phyloP scores from a whole-genome alignment of 2,329 filamentous ascomycete genomes.

The Fusarium pseudograminearum region DNA sequence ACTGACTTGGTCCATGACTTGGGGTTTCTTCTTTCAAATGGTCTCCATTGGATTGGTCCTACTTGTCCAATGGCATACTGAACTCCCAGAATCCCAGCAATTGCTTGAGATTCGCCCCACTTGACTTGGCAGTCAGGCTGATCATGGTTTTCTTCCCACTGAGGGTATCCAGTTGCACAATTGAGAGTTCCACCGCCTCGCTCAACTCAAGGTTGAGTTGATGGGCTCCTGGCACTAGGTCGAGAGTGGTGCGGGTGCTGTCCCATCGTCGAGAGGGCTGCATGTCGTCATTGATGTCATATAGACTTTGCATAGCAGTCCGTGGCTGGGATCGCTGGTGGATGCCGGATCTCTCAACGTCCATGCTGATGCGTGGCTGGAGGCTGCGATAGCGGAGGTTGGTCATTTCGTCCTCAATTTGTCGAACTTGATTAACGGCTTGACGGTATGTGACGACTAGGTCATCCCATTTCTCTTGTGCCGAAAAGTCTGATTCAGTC shows the following conservation, averaged over 20 bases:
- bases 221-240: not conserved
- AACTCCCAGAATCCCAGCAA: conserved; percentile 12
- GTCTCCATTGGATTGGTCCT: fast-evolving
- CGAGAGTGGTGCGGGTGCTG: not conserved
- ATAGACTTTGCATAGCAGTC: fast-evolving
- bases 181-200: not conserved
- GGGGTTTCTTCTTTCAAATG: not conserved
- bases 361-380: not conserved
- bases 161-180: not conserved
- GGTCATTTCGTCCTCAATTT: conserved; percentile 3
- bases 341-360: fast-evolving
- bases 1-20: fast-evolving
- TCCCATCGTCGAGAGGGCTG: not conserved
- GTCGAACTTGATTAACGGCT: not conserved
- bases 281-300: not conserved
- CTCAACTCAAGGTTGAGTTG: not conserved
- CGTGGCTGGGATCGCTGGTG: fast-evolving
- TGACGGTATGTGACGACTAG: not conserved
- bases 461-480: not conserved
- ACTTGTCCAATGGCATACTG: fast-evolving
- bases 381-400: not conserved
- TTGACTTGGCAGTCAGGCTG: not conserved
- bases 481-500: fast-evolving
- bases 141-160: conserved; percentile 8
- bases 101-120: not conserved